Evolutionary conservation across 352 stramenopile species (phyloP).

Genomic region (Phytopythium sindhum): DNA sequence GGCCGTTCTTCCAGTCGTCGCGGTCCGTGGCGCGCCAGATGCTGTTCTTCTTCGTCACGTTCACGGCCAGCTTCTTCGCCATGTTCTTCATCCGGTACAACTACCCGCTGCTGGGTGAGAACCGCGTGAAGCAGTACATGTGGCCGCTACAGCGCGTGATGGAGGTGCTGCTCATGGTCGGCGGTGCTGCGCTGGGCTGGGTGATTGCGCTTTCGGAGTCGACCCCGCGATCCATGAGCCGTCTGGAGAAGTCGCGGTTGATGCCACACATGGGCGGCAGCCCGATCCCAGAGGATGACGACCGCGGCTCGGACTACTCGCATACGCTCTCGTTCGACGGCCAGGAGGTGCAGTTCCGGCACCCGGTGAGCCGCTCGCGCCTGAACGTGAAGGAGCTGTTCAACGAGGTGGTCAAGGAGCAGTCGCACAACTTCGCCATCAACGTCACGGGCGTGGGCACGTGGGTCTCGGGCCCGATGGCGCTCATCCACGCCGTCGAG

Average conservation of each 20-base stretch:
- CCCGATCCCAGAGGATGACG: constrained; percentile 31
- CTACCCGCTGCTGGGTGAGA: constrained; percentile 64
- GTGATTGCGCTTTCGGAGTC: constrained; percentile 60
- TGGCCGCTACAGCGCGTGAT: constrained; percentile 82
- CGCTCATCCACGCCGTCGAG: constrained; percentile 74
- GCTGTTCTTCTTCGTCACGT: constrained; percentile 78
- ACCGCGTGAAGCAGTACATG: constrained; percentile 67
- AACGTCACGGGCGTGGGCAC: constrained; percentile 78
- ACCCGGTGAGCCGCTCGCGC: constrained; percentile 62
- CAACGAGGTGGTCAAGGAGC: constrained; percentile 77
- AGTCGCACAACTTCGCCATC: constrained; percentile 82
- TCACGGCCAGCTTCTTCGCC: constrained; percentile 67
- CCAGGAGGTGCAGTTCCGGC: constrained; percentile 72
- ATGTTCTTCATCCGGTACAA: constrained; percentile 68
- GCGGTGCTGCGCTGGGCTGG: constrained; percentile 53
- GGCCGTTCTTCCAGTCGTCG: constrained; percentile 71
- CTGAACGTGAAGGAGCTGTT: constrained; percentile 79
- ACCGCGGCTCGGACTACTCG: constrained; percentile 57
- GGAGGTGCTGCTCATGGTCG: constrained; percentile 71
- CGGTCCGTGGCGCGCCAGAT: constrained; percentile 68
- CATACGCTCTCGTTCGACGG: constrained; percentile 79
- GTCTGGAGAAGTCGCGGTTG: constrained; percentile 71
- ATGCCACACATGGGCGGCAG: constrained; percentile 32
- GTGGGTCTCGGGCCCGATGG: constrained; percentile 82
- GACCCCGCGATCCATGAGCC: constrained; percentile 70